Evolutionary conservation across 768 basidiomycete species (phyloP).

Genomic region (Tricholoma sp.): DNA sequence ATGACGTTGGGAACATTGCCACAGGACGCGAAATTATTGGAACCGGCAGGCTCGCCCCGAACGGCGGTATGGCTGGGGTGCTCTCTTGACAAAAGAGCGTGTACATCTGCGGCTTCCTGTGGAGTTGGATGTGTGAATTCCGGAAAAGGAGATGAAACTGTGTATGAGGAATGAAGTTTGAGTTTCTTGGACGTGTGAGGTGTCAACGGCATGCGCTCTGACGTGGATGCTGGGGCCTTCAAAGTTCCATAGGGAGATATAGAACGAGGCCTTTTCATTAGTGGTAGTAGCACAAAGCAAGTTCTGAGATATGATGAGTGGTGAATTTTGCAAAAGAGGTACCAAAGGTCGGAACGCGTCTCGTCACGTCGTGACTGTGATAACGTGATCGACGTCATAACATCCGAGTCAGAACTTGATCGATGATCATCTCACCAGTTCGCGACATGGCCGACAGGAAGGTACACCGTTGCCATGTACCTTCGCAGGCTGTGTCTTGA

Average conservation of each 20-base stretch:
- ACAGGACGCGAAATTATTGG: conserved; percentile 38
- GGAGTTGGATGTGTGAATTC: conserved; percentile 39
- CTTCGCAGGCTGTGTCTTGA: no score
- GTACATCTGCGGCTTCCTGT: conserved; percentile 33
- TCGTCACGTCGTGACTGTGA: neutral
- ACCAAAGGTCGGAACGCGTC: neutral
- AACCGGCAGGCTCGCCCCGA: conserved; percentile 17
- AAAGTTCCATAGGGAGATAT: neutral
- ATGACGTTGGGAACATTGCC: conserved; percentile 49
- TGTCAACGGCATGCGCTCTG: conserved; percentile 1
- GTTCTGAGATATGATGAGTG: no score
- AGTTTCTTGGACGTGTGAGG: conserved; percentile 39
- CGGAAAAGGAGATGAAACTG: conserved; percentile 41
- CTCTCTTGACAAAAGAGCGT: conserved; percentile 33
- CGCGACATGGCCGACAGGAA: no score
- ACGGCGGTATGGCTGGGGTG: conserved; percentile 29
- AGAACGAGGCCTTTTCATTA: conserved; percentile 6
- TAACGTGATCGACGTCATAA: neutral
- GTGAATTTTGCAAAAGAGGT: no score
- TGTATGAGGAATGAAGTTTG: conserved; percentile 40
- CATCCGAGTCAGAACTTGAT: no score
- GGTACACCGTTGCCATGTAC: no score
- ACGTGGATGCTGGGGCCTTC: neutral
- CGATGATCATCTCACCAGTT: no score
- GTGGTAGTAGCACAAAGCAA: neutral